A percentile compares a stretch with the other conserved stretches of the same genome.
Evolutionary conservation across 257 asterid species (phyloP).

Genomic region (Prunella vulgaris): DNA sequence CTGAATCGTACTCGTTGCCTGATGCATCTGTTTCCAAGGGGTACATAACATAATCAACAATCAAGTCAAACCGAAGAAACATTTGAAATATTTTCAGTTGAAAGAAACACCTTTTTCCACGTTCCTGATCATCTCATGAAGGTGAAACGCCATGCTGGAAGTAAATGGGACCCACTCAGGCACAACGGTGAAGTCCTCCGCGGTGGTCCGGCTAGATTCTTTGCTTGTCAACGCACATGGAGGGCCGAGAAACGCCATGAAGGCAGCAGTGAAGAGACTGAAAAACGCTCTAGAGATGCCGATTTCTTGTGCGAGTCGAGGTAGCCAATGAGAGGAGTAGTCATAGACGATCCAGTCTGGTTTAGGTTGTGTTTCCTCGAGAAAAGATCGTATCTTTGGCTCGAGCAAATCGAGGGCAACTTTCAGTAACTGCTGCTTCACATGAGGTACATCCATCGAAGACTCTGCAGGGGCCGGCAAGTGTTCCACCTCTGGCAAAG

Average conservation of each 20-base stretch:
- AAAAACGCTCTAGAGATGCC: conserved; percentile 47
- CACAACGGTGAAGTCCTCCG: conserved; percentile 52
- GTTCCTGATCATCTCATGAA: conserved; percentile 54
- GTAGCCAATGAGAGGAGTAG: conserved; percentile 83
- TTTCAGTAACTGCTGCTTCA: conserved; percentile 60
- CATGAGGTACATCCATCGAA: conserved; percentile 78
- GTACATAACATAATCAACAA: background rate
- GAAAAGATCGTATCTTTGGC: conserved; percentile 43
- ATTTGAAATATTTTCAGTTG: background rate
- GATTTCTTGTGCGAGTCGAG: conserved; percentile 35
- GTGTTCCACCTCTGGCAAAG: conserved; percentile 45
- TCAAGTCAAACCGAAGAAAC: background rate
- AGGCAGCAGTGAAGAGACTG: conserved; percentile 73
- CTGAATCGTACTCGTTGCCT: conserved; percentile 64
- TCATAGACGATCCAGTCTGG: conserved; percentile 83
- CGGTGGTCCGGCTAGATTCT: conserved; percentile 28
- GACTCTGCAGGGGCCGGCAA: conserved; percentile 67
- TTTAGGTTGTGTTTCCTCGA: conserved; percentile 41
- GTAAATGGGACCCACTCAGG: conserved; percentile 74
- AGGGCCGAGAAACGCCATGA: conserved; percentile 64
- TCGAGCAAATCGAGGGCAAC: conserved; percentile 66
- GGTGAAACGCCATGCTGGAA: conserved; percentile 40
- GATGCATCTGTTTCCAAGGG: conserved; percentile 39
- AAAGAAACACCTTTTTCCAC: conserved; percentile 43
- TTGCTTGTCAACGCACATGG: conserved; percentile 37